phyloP scores from a whole-genome alignment of 2,329 filamentous ascomycete genomes.

The Monosporascus sp. region DNA sequence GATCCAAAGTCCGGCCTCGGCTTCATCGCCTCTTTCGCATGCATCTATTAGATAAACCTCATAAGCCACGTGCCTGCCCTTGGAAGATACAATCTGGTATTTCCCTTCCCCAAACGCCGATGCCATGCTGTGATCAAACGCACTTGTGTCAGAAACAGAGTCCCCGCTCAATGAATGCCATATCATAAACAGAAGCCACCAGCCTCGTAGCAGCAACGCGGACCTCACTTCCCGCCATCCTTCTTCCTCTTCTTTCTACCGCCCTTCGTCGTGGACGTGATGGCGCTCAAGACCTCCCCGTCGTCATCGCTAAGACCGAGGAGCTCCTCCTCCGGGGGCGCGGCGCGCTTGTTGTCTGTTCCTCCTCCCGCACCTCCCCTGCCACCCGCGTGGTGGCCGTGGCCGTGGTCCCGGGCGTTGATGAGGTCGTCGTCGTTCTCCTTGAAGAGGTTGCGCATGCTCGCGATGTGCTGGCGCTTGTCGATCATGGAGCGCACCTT shows the following conservation, averaged over 20 bases:
- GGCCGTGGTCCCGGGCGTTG: constrained; percentile 26
- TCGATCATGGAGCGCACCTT: constrained; percentile 85
- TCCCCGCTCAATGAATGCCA: background rate
- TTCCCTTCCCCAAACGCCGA: constrained; percentile 18
- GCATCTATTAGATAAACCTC: background rate
- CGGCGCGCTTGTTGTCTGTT: constrained; percentile 8
- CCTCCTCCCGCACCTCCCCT: constrained; percentile 8
- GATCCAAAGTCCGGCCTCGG: too few relatives aligned
- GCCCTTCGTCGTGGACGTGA: constrained; percentile 17
- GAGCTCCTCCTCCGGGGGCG: constrained; percentile 29
- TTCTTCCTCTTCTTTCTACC: constrained; percentile 23
- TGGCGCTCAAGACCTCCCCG: constrained; percentile 14
- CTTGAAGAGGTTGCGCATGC: constrained; percentile 71
- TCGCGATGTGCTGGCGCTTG: constrained; percentile 82
- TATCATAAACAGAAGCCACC: background rate
- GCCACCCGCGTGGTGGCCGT: background rate
- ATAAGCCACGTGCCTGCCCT: constrained; percentile 4
- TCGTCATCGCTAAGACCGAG: constrained; percentile 33
- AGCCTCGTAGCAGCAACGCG: background rate
- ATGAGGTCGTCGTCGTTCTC: constrained; percentile 57
- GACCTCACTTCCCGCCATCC: constrained; percentile 9
- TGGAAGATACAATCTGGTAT: constrained; percentile 20
- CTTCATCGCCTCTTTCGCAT: background rate
- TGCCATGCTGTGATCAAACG: constrained; percentile 17
- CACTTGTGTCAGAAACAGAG: constrained; percentile 7